Base-by-base conservation (phyloP, 1,284 basidiomycete species). In the Apiotrichum akiyoshidainum region DNA sequence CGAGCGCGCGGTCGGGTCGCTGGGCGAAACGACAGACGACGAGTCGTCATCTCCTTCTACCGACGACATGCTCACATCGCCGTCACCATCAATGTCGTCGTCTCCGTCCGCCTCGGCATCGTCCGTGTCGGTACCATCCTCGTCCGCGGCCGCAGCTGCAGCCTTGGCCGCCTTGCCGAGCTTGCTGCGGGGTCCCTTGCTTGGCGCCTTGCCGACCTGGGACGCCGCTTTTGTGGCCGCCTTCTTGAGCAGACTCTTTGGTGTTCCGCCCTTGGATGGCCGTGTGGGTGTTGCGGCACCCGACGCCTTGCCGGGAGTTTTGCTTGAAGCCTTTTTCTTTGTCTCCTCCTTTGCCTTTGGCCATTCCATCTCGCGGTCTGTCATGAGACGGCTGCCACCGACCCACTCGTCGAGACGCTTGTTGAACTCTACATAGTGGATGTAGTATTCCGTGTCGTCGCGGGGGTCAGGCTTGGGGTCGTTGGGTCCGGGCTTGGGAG, bases 371-470 rank as follows among this genome's bases (percentile, higher is more conserved):
- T 97, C 93, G 65, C 88, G 84, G 59, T 82, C 84, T 34, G 94
- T 82, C 49, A 97, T 84, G 59, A 99, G 83, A 37, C 93, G 85
- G 4, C 89, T 87, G 17, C 90, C 91, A 31, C 87, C 81, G n/a
- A 99, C 89, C 96, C 96, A 99, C 65, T 97, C 96, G 77, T 99
- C 96, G 52, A 99, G 83, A 70, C 96, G 92, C 79, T 97, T 96
- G 82, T 97, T 98, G 83, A 96, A 97, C 68, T 91, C 86, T 71
- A 95, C 90, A 86, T 94, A 98, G 73, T 98, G 94, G 40, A 96
- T 90, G 73, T 97, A 98, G 81, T 88, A 97, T 77, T 98, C 93
- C 71, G 86, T 84, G 70, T 90, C 87, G 74, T 92, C 89, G 40
- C 72, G 68, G 1, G 75, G 70, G 59, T 76, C 72, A 14, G 73